Evolutionary conservation across 148 eudicot species (phyloP).

Genomic region (Camellia granthamiana): DNA sequence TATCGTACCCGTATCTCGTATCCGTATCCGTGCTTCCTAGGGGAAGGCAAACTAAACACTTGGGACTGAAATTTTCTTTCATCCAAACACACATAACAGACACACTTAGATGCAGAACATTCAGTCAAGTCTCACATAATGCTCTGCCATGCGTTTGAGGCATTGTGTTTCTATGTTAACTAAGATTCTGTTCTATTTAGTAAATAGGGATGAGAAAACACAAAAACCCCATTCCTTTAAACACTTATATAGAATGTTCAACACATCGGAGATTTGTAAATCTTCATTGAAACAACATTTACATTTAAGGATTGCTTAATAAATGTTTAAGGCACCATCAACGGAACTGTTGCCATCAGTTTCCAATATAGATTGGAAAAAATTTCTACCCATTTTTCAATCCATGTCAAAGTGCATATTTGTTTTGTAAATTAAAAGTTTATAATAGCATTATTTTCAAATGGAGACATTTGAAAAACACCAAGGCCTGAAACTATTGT

Average conservation of each 20-base stretch:
- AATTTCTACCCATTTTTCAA: too few species aligned
- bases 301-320: neutral
- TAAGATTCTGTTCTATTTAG: neutral
- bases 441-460: too few species aligned
- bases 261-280: neutral
- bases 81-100: neutral
- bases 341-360: too few species aligned
- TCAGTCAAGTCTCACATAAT: neutral
- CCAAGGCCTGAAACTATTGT: neutral
- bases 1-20: too few species aligned
- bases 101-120: neutral
- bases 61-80: neutral
- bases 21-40: too few species aligned
- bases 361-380: too few species aligned
- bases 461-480: too few species aligned
- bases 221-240: neutral
- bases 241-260: neutral
- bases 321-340: neutral
- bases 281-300: neutral
- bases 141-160: neutral
- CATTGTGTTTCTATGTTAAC: neutral
- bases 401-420: too few species aligned
- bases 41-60: neutral
- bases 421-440: too few species aligned
- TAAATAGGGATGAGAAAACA: neutral